Percentiles rank a stretch among this genome's conserved stretches.
Evolutionary conservation across 352 stramenopile species (phyloP).

Genomic region (Phytophthora megakarya): DNA sequence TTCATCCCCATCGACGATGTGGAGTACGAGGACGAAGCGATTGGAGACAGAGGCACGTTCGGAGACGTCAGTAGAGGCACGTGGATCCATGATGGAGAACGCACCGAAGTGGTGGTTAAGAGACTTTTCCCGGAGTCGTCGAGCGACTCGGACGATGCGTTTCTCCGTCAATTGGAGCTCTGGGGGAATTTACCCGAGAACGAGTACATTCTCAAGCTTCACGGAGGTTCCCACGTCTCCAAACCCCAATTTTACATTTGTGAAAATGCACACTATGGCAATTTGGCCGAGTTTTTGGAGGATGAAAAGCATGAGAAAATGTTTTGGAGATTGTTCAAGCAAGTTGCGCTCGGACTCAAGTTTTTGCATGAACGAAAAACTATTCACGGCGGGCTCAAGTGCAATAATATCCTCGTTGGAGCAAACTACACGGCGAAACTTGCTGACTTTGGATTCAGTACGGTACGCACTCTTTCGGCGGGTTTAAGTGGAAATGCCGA

Average conservation of each 20-base stretch:
- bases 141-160: constrained; percentile 8
- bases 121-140: constrained; percentile 3
- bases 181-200: constrained; percentile 35
- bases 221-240: constrained; percentile 42
- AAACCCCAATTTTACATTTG: constrained; percentile 37
- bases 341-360: constrained; percentile 39
- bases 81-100: constrained; percentile 18
- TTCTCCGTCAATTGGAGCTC: constrained; percentile 40
- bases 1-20: constrained; percentile 34
- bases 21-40: constrained; percentile 17
- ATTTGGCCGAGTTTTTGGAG: constrained; percentile 25
- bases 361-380: constrained; percentile 53
- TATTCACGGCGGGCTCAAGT: constrained; percentile 84
- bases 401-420: constrained; percentile 71
- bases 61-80: constrained; percentile 15
- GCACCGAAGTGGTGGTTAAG: constrained; percentile 29
- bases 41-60: constrained; percentile 17
- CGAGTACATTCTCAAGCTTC: constrained; percentile 42
- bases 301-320: not conserved
- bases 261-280: constrained; percentile 34
- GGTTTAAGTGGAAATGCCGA: constrained; percentile 10
- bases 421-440: constrained; percentile 29
- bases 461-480: constrained; percentile 19
- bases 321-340: constrained; percentile 30
- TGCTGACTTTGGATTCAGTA: constrained; percentile 37